These are phyloP conservation scores for Endogone sp. DNA, from an alignment of 192 early-diverging fungal genomes.

Conservation along the genomic window DNA sequence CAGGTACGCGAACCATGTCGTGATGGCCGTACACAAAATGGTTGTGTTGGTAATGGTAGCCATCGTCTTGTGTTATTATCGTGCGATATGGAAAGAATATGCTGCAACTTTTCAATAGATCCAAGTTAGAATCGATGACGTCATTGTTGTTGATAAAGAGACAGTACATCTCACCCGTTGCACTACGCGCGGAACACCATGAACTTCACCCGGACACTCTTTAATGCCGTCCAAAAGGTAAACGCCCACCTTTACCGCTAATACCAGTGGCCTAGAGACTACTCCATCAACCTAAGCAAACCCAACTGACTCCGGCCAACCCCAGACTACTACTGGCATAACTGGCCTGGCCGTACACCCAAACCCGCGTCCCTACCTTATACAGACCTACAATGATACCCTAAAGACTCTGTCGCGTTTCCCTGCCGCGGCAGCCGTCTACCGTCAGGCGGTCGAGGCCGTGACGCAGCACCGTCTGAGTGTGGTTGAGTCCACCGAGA, in stretches of 20 bases:
- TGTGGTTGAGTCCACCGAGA: slow-evolving; percentile 71
- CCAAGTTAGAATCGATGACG: too few species aligned
- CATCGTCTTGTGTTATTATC: too few species aligned
- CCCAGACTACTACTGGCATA: slow-evolving; percentile 75
- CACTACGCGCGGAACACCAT: not conserved
- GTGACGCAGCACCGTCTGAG: slow-evolving; percentile 71
- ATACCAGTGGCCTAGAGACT: not conserved
- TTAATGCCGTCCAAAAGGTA: not conserved
- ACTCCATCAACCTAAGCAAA: not conserved
- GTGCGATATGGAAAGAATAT: too few species aligned
- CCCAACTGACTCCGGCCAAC: too few species aligned
- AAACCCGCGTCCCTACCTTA: slow-evolving; percentile 81
- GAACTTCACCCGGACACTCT: not conserved
- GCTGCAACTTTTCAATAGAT: too few species aligned
- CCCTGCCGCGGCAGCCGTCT: slow-evolving; percentile 65
- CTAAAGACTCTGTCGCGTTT: slow-evolving; percentile 66
- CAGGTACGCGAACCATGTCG: too few species aligned
- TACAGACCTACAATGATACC: slow-evolving; percentile 78
- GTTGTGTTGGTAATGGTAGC: too few species aligned
- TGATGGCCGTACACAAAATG: too few species aligned
- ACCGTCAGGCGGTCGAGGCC: slow-evolving; percentile 78
- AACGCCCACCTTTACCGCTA: not conserved
- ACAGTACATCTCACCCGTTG: not conserved
- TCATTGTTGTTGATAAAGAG: not conserved
- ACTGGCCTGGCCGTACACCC: slow-evolving; percentile 84